Conservation (phyloP, 805 yeast species). For the Yamadazyma nakazawae region DNA sequence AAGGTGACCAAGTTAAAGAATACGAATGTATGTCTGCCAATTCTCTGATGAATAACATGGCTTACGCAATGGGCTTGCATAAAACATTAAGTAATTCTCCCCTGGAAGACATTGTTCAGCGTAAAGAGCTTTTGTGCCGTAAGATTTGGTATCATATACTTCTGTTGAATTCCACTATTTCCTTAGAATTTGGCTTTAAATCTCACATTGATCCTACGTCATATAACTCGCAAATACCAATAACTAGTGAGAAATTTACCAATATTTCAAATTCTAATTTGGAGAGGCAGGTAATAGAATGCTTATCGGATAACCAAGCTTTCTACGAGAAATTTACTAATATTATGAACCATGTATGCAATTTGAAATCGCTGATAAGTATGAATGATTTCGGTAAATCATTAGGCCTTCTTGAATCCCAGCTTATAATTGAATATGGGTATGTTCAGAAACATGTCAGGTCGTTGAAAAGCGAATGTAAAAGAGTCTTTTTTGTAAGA, state of each 20-base stretch:
- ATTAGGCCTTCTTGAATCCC: too few relatives aligned
- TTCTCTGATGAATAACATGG: conserved; percentile 42
- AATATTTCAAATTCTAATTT: not conserved
- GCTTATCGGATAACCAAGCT: not conserved
- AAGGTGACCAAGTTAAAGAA: conserved; percentile 57
- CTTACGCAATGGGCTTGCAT: not conserved
- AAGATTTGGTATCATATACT: not conserved
- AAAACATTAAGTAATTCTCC: not conserved
- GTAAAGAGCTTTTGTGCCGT: not conserved
- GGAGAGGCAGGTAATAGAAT: not conserved
- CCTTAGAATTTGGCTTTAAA: not conserved
- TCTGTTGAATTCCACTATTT: not conserved
- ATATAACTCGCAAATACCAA: not conserved
- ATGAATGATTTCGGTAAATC: too few relatives aligned
- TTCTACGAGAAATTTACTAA: too few relatives aligned
- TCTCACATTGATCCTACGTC: not conserved
- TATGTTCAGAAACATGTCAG: too few relatives aligned
- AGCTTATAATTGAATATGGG: too few relatives aligned
- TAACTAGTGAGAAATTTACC: too few relatives aligned
- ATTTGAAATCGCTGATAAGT: too few relatives aligned
- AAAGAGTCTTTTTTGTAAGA: not conserved
- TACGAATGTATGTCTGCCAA: conserved; percentile 48
- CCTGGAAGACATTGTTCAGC: not conserved
- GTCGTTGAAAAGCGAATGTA: not conserved
- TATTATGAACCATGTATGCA: too few relatives aligned